Base-by-base conservation (phyloP, 2,329 filamentous ascomycete genomes). In the Talaromyces atroroseus region DNA sequence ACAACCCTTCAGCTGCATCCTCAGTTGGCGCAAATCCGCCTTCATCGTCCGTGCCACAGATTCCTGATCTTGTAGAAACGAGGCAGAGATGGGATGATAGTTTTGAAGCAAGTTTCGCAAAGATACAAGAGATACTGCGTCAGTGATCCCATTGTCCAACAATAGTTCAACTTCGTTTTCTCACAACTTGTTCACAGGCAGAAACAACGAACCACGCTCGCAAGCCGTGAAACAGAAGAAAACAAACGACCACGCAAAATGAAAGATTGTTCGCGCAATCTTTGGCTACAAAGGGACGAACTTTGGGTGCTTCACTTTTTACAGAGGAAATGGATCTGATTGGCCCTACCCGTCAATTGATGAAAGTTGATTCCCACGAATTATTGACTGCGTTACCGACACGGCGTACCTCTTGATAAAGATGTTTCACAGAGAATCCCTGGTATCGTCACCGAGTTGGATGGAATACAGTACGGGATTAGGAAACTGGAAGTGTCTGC, bases 121-220 rank as follows among this genome's bases (percentile, higher is more conserved):
- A 54, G 11, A 54, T 54, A 6, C 21, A 54, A 20, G 52, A 54
- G 34, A 40, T 54, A 21, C 29, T 54, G 18, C 52, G 52, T 54
- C 18, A 49, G 52, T 54, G 24, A 34, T 53, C 11, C 16, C 21
- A 8, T 21, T 2, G 8, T 21, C 6, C 26, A 18, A 47, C 6
- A 7, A 1, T 47, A 47, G 3, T 21, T 29, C 16, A 5, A 16
- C 21, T 20, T 26, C 6, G 21, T 24, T 20, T 47, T 26, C 24
- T 16, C 21, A 26, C 20, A 7, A 11, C 38, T 18, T 20, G 23
- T 47, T 26, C 24, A 21, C 24, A 54, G 52, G 52, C n/a, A 40
- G 46, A 32, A 46, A 29, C 12, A 46, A 46, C 20, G 52, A 48
- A 23, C 26, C 26, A 23, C 52, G 29, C 18, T 18, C 52, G 11